These are phyloP conservation scores for Botryotinia narcissicola DNA, from an alignment of 2,329 filamentous ascomycete genomes.

Conservation along the genomic window DNA sequence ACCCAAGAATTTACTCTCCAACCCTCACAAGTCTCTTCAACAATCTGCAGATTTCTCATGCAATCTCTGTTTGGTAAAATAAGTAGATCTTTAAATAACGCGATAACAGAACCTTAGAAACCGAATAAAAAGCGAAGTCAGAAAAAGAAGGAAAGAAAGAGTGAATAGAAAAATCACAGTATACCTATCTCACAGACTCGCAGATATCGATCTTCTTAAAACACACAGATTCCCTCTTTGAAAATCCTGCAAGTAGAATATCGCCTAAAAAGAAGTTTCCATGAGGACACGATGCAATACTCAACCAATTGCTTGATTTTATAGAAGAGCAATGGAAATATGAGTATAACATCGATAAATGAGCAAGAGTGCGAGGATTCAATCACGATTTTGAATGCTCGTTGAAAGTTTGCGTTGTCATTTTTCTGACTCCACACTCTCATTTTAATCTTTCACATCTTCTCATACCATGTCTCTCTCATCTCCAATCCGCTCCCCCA, in stretches of 20 bases:
- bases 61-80: accelerated
- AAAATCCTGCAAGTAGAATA: background rate
- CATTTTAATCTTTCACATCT: background rate
- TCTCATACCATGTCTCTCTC: background rate
- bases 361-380: accelerated
- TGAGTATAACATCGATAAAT: background rate
- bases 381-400: background rate
- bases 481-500: background rate
- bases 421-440: background rate
- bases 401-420: background rate
- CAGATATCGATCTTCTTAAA: background rate
- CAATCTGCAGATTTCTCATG: too few species aligned
- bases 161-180: accelerated
- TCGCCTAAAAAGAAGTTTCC: accelerated
- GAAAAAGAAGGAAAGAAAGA: too few species aligned
- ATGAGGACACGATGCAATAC: accelerated
- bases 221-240: background rate
- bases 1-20: accelerated
- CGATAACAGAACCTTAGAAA: background rate
- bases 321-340: background rate
- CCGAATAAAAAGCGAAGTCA: accelerated
- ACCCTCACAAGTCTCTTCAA: background rate
- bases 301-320: too few species aligned
- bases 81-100: background rate
- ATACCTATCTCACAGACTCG: background rate